Percentiles rank a stretch among this genome's conserved stretches.
Evolutionary conservation across 1,139 yeast genomes (phyloP).

Genomic region (Starmera stellimalicola): DNA sequence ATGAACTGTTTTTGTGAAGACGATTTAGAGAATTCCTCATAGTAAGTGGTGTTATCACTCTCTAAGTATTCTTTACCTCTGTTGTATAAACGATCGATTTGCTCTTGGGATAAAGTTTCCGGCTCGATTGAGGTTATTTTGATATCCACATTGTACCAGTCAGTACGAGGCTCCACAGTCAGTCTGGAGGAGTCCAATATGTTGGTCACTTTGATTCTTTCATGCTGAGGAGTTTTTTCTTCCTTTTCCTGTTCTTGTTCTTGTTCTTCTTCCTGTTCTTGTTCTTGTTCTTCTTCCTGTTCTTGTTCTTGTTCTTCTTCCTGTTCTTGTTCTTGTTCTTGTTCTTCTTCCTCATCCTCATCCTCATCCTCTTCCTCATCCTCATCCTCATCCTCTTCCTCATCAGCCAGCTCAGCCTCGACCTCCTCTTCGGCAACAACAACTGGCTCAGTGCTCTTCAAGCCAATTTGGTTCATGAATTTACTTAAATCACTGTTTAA

Average conservation of each 20-base stretch:
- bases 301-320: conserved; percentile 16
- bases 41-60: conserved; percentile 62
- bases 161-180: conserved; percentile 52
- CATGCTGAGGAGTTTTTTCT: conserved; percentile 19
- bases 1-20: conserved; percentile 83
- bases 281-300: conserved; percentile 18
- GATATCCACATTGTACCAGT: conserved; percentile 59
- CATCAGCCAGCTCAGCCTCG: conserved; percentile 27
- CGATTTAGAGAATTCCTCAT: conserved; percentile 69
- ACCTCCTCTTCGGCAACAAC: conserved; percentile 29
- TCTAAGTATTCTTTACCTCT: conserved; percentile 62
- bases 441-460: conserved; percentile 33
- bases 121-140: conserved; percentile 23
- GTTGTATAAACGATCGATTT: conserved; percentile 48
- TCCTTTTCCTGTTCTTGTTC: conserved; percentile 20
- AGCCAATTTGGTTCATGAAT: conserved; percentile 65
- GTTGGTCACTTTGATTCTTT: conserved; percentile 40
- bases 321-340: conserved; percentile 18
- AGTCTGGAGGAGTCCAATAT: conserved; percentile 51
- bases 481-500: conserved; percentile 50
- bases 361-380: conserved; percentile 22
- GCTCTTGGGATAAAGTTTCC: conserved; percentile 38
- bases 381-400: conserved; percentile 26
- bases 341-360: conserved; percentile 20
- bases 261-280: conserved; percentile 18